Conservation (phyloP, 2,329 filamentous ascomycete species). For the Beauveria rudraprayagi region DNA sequence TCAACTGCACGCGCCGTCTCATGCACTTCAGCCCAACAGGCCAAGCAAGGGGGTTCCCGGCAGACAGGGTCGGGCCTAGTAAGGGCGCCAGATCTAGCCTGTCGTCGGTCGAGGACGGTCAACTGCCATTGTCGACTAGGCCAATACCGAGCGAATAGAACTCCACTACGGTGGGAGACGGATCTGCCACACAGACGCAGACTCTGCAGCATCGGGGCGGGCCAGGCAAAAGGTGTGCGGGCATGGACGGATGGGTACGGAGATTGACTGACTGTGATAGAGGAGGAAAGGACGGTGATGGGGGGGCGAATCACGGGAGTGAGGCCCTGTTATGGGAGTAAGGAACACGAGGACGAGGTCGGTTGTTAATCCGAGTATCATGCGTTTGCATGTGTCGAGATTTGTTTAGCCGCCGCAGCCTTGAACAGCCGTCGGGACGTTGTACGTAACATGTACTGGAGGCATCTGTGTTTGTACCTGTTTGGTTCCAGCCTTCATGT, state of each 20-base stretch:
- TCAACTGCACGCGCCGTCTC: not conserved
- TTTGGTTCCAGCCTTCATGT: no score
- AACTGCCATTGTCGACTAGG: not conserved
- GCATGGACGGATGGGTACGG: no score
- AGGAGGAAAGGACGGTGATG: no score
- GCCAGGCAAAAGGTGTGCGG: not conserved
- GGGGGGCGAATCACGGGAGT: no score
- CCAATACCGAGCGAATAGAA: not conserved
- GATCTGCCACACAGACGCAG: constrained; percentile 1
- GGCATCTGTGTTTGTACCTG: not conserved
- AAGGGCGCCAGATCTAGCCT: not conserved
- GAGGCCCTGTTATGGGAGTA: no score
- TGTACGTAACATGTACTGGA: no score
- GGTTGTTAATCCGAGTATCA: no score
- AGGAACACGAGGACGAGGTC: no score
- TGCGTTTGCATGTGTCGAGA: no score
- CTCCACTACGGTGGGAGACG: not conserved
- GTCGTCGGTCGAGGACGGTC: not conserved
- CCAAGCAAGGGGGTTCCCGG: not conserved
- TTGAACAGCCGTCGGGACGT: no score
- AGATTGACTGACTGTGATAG: no score
- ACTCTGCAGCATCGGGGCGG: not conserved
- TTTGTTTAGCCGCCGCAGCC: no score
- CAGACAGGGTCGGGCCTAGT: not conserved
- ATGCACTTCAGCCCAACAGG: constrained; percentile 4